Base-by-base conservation (phyloP, 1,284 basidiomycete genomes). In the Rhodotorula sp. region DNA sequence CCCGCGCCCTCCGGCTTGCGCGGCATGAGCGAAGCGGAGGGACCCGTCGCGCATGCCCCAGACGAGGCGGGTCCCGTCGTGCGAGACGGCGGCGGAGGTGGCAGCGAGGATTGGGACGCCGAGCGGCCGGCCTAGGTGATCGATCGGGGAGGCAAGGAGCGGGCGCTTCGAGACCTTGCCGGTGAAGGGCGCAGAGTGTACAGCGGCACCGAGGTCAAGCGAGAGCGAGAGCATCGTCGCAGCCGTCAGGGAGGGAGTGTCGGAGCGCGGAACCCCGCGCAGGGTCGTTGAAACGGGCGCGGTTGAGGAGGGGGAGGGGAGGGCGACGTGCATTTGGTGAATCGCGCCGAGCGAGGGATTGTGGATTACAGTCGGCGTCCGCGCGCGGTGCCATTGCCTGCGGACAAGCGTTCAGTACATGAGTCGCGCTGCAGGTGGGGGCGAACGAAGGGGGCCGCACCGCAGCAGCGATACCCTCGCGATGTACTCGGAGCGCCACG, bases 401-500 rank as follows among this genome's bases (percentile, higher is more conserved):
- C 34, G 27, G 2, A 8, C 19, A n/a, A 17, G 46, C n/a, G n/a
- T n/a, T n/a, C n/a, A n/a, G 5, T 41, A 41, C 19, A 8, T 64
- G 29, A 8, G 19, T 34, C n/a, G n/a, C 48, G 36, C 4, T 15
- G 8, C 39, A 41, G 10, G 8, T 17, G 27, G 10, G 10, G 12
- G 48, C 17, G 32, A 3, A 32, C 29, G n/a, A 15, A 13, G 32
- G 17, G 6, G 15, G 32, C 48, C 70, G 41, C 6, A 74, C 73
- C 66, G 34, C 4, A 72, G 46, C 4, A 76, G 54, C 27, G 65
- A 64, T 7, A 77, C 71, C 34, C 78, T 57, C 3, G 64, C 44
- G 44, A 76, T 72, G 75, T 78, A 79, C 65, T 79, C 78, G 13
- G 54, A 54, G 32, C 75, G 61, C 77, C 77, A 79, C 39, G 70